Evolutionary conservation across 371 early-diverging fungal genomes (phyloP), one percentile per base, ranked within the genome.

Genomic region (Apophysomyces elegans): DNA sequence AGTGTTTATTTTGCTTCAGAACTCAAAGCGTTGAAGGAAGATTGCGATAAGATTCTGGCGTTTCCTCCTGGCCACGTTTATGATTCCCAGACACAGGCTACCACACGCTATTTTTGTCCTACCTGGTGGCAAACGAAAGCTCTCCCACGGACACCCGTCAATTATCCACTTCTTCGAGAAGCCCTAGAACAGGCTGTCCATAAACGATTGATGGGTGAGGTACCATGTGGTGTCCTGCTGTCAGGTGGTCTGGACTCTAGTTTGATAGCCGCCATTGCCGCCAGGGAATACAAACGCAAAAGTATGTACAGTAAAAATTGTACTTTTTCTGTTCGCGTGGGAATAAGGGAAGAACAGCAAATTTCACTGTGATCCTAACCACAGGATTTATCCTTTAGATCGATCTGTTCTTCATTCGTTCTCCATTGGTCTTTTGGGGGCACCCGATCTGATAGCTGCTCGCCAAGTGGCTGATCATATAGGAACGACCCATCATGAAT

Each of bases 11-110:
- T 97, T 69, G 83, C 96, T 12, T 95, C 95, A 9, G 98, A 98
- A 76, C 88, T 98, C 80, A 98, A 98, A 84, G 81, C 92, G 16
- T 82, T 98, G 44, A 91, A 95, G 83, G 95, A 95, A 69, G 95
- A 95, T 70, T 96, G 97, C 84, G 95, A 97, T 70, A 88, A 92
- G 69, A 96, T 98, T 76, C 86, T 93, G 56, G 91, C 95, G 61
- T 98, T 97, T 91, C 97, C 97, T 37, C 97, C 97, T 14, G 98
- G 98, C 61, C 94, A 95, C 76, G 82, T 91, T 72, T 97, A 93
- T 77, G 87, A 90, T 69, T 92, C 93, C 50, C 78, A 84, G 54
- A 90, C 91, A 38, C 84, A 85, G 18, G 77, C 93, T 70, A 90
- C 92, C 59, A 87, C 86, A 37, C 90, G 90, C 61, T 98, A 93